Conservation (phyloP, 176 grass and related monocot species). For the Panicum miliaceum region DNA sequence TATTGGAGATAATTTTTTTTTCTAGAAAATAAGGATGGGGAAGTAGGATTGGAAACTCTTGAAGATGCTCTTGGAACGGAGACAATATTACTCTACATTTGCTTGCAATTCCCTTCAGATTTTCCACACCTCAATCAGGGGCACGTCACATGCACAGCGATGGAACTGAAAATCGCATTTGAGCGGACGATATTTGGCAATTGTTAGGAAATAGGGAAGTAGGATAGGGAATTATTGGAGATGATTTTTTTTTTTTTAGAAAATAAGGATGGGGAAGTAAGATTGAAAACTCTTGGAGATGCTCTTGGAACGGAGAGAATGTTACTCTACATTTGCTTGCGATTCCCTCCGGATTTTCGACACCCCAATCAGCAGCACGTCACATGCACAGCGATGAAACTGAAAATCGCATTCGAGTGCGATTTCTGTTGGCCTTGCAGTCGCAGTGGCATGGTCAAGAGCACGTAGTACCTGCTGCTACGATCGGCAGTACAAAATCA, state of each 20-base stretch:
- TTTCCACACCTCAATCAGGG: conserved; percentile 41
- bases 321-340: conserved; percentile 53
- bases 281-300: no score
- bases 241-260: no score
- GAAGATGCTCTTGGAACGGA: conserved; percentile 32
- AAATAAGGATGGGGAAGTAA: no score
- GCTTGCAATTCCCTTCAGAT: conserved; percentile 36
- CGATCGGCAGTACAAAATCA: conserved; percentile 19
- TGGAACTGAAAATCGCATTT: conserved; percentile 24
- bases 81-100: conserved; percentile 58
- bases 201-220: no score
- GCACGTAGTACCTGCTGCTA: neutral
- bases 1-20: no score
- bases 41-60: no score
- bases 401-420: conserved; percentile 9
- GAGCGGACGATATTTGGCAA: no score
- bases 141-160: conserved; percentile 44
- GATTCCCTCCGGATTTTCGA: conserved; percentile 31
- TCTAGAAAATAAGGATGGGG: no score
- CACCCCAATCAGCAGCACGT: conserved; percentile 42
- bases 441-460: conserved; percentile 2
- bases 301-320: conserved; percentile 48
- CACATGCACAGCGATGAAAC: conserved; percentile 43
- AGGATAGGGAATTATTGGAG: no score
- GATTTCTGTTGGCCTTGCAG: conserved; percentile 39